These are phyloP conservation scores for Boeremia exigua DNA, from an alignment of 2,329 filamentous ascomycete species.

Conservation along the genomic window DNA sequence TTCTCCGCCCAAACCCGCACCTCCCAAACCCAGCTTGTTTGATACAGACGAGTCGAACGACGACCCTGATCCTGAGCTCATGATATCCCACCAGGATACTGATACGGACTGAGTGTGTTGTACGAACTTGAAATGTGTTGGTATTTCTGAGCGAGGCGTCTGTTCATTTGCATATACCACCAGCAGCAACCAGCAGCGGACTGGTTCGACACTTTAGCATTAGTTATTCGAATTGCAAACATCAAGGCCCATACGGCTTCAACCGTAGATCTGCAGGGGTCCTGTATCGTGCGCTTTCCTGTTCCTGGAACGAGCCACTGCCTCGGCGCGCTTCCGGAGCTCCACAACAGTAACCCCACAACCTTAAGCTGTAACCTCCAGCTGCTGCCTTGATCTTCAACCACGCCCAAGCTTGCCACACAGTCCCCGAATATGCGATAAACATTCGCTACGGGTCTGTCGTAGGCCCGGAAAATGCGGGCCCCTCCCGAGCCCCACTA, in stretches of 20 bases:
- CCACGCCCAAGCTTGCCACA: not conserved
- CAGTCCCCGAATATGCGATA: conserved; percentile 28
- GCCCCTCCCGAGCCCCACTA: conserved; percentile 44
- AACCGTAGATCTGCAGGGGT: not conserved
- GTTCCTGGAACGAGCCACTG: conserved; percentile 3
- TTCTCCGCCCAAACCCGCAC: conserved; percentile 40
- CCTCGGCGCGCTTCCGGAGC: conserved; percentile 4
- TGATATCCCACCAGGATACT: conserved; percentile 56
- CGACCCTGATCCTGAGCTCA: conserved; percentile 55
- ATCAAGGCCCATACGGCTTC: not conserved
- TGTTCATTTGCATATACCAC: not conserved
- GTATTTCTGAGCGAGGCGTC: not conserved
- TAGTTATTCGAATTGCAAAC: not conserved
- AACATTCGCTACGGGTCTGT: conserved; percentile 27
- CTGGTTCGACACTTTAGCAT: not conserved
- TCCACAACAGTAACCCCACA: conserved; percentile 5
- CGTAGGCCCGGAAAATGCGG: conserved; percentile 33
- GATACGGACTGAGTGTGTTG: conserved; percentile 41
- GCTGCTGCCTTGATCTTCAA: not conserved
- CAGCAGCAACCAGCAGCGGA: not conserved
- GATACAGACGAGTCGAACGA: conserved; percentile 54
- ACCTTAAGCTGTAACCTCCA: not conserved
- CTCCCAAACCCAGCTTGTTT: conserved; percentile 36
- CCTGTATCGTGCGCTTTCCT: not conserved
- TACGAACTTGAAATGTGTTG: not conserved